These are phyloP conservation scores for Stephania yunnanensis DNA, from an alignment of 164 flowering plant genomes.

Conservation along the genomic window DNA sequence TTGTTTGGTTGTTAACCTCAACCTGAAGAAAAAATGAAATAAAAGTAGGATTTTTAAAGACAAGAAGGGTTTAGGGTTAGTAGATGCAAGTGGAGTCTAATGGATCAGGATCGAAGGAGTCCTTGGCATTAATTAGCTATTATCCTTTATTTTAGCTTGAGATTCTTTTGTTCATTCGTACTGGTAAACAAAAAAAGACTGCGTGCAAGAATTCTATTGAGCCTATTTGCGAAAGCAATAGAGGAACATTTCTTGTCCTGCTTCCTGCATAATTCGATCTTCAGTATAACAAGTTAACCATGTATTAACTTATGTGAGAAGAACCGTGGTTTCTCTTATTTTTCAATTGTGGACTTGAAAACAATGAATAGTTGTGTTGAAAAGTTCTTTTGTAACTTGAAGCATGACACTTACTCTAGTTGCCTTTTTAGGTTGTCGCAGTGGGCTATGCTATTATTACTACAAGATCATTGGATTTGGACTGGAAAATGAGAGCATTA, in stretches of 20 bases:
- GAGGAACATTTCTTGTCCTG: not conserved
- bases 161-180: too few species aligned
- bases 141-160: too few species aligned
- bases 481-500: constrained; percentile 84
- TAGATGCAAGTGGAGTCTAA: too few species aligned
- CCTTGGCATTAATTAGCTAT: too few species aligned
- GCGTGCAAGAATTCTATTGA: too few species aligned
- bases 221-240: too few species aligned
- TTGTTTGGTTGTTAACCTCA: not conserved
- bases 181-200: too few species aligned
- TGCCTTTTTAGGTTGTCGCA: constrained; percentile 57
- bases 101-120: too few species aligned
- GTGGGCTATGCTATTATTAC: constrained; percentile 83
- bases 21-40: too few species aligned
- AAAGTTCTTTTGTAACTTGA: constrained; percentile 1
- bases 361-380: not conserved
- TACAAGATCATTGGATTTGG: constrained; percentile 60
- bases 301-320: not conserved
- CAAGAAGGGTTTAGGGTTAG: too few species aligned
- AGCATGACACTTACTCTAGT: not conserved
- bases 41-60: too few species aligned
- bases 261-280: not conserved
- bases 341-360: not conserved
- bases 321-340: not conserved
- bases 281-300: not conserved